A percentile compares a stretch with the other conserved stretches of the same genome.
Evolutionary conservation across 139 green algal genomes (phyloP).

Genomic region (Tetraselmis chui): DNA sequence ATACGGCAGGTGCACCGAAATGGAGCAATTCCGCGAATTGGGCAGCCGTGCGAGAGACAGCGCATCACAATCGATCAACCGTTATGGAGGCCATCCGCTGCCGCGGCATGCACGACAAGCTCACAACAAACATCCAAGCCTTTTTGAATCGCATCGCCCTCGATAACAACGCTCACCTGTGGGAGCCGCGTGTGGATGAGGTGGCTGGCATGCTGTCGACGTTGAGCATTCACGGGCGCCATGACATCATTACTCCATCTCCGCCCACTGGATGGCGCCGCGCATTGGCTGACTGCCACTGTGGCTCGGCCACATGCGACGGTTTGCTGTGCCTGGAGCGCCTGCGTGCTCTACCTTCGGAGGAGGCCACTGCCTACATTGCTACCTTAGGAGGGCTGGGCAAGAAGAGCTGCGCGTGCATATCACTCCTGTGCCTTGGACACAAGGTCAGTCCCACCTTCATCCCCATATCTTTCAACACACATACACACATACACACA

Average conservation of each 20-base stretch:
- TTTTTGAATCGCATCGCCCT: slow-evolving; percentile 16
- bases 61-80: slow-evolving; percentile 5
- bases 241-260: background rate
- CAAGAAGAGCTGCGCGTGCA: slow-evolving; percentile 64
- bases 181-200: background rate
- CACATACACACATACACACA: too few relatives aligned
- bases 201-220: background rate
- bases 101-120: slow-evolving; percentile 44
- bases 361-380: slow-evolving; percentile 41
- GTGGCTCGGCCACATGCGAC: background rate
- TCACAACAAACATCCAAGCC: slow-evolving; percentile 27
- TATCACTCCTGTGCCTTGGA: slow-evolving; percentile 55
- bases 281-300: background rate
- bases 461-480: too few relatives aligned
- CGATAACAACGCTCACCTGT: background rate
- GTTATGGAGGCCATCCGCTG: slow-evolving; percentile 37
- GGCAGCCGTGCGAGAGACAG: slow-evolving; percentile 43
- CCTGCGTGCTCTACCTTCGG: slow-evolving; percentile 34
- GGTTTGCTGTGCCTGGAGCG: slow-evolving; percentile 56
- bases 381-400: slow-evolving; percentile 56
- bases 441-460: too few relatives aligned
- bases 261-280: too few relatives aligned
- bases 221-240: background rate
- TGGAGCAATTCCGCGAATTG: slow-evolving; percentile 42
- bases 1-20: background rate